Conservation (phyloP, 805 yeast species). For the Candida pseudoglaebosa region DNA sequence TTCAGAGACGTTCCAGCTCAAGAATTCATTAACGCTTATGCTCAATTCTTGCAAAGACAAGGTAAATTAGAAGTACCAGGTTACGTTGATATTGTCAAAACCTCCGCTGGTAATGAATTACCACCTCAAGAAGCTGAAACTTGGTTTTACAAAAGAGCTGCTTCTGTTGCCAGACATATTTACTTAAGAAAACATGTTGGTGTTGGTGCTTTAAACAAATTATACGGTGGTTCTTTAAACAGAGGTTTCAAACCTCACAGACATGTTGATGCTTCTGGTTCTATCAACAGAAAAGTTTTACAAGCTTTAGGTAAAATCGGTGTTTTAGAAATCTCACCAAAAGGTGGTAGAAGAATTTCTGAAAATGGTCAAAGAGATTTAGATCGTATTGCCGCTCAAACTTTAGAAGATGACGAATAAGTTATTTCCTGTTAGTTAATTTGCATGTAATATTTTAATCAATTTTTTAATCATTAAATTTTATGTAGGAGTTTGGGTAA, state of each 20-base stretch:
- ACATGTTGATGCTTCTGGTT: constrained; percentile 99
- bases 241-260: constrained; percentile 98
- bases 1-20: constrained; percentile 99
- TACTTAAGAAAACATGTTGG: constrained; percentile 99
- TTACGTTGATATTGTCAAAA: constrained; percentile 99
- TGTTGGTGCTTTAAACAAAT: constrained; percentile 98
- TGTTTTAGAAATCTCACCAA: constrained; percentile 91
- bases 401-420: constrained; percentile 83
- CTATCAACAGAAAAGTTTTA: constrained; percentile 96
- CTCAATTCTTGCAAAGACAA: constrained; percentile 99
- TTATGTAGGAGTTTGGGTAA: constrained; percentile 5
- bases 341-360: constrained; percentile 99
- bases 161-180: constrained; percentile 99
- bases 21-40: constrained; percentile 99
- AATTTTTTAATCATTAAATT: constrained; percentile 4
- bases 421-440: constrained; percentile 9
- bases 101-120: constrained; percentile 97
- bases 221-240: constrained; percentile 99
- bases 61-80: constrained; percentile 99
- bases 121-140: constrained; percentile 99
- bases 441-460: constrained; percentile 6
- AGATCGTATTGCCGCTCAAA: constrained; percentile 99
- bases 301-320: constrained; percentile 99
- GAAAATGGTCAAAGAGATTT: constrained; percentile 99
- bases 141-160: constrained; percentile 99